phyloP scores from a whole-genome alignment of 768 basidiomycete species.

The Lenzites betulinus region DNA sequence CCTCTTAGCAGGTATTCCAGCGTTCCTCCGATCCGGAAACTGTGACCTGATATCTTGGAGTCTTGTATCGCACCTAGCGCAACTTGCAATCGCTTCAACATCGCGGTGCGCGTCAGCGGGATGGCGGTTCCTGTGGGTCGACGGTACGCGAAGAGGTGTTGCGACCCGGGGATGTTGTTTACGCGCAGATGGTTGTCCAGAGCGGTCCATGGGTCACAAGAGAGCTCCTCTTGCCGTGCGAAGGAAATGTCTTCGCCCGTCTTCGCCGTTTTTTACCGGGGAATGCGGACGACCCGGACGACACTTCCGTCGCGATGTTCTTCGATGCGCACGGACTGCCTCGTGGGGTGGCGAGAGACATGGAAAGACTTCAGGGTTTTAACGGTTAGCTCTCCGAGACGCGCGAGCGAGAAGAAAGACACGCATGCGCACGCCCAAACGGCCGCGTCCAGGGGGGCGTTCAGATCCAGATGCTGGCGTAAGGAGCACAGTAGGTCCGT shows the following conservation, averaged over 20 bases:
- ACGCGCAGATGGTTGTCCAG: conserved; percentile 33
- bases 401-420: conserved; percentile 31
- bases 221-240: background rate
- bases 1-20: conserved; percentile 42
- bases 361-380: background rate
- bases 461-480: conserved; percentile 15
- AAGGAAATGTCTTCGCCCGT: conserved; percentile 37
- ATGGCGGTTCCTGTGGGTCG: background rate
- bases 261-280: conserved; percentile 29
- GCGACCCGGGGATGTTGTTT: conserved; percentile 28
- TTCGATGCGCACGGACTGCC: background rate
- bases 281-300: conserved; percentile 32
- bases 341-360: background rate
- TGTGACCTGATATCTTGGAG: conserved; percentile 32
- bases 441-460: conserved; percentile 22
- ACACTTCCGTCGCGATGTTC: conserved; percentile 33
- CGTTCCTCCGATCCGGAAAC: conserved; percentile 34
- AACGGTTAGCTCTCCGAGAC: conserved; percentile 17
- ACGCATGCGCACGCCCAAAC: conserved; percentile 31
- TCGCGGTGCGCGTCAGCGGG: conserved; percentile 36
- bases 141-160: conserved; percentile 33
- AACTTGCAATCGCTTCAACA: background rate
- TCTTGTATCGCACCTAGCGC: background rate
- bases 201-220: conserved; percentile 29
- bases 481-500: background rate